Evolutionary conservation across 768 basidiomycete genomes (phyloP), one percentile per base, ranked within the genome.

Genomic region (Strobilomyces dryophilus): DNA sequence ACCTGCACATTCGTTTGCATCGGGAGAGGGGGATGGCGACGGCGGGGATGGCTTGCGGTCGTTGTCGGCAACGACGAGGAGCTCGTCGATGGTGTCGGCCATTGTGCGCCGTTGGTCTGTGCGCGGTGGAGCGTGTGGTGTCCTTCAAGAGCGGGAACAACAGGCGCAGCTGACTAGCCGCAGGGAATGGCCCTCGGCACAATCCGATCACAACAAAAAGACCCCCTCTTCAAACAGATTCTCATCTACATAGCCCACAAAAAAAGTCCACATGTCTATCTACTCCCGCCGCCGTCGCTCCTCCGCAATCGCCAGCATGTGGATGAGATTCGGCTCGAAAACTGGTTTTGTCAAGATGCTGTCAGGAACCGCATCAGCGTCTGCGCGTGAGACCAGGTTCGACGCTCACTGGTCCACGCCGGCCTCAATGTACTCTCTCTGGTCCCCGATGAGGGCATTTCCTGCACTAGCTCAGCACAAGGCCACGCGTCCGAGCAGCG

Each of bases 311-410:
- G 46, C 65, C 51, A 79, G 62, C 71, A 79, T 75, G 20, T 62
- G 64, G 56, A 70, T 70, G 20, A 79, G 56, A 56, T 72, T 76
- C 47, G 74, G 77, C 70, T 89, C 87, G 21, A 78, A 69, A 2
- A 91, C 89, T 0, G 90, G 89, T 70, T 92, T 92, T 44, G 87
- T 90, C 55, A 92, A 69, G 15, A 92, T 81, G 47, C 87, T 89
- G 51, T 14, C 53, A 44, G 45, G n/a, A 3, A 18, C 18, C 39
- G 15, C 24, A 50, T 62, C 55, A 59, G 47, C 39, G 2, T 17
- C 14, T 31, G 10, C 15, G 31, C 24, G 32, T 6, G 15, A 2
- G 24, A 17, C 26, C 18, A 17, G 29, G 11, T 8, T 17, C 43
- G 54, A 4, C 20, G 73, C 83, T 54, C 69, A 88, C 87, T 81